Conservation (phyloP, 129 eudicot species). For the Silybum marianum region DNA sequence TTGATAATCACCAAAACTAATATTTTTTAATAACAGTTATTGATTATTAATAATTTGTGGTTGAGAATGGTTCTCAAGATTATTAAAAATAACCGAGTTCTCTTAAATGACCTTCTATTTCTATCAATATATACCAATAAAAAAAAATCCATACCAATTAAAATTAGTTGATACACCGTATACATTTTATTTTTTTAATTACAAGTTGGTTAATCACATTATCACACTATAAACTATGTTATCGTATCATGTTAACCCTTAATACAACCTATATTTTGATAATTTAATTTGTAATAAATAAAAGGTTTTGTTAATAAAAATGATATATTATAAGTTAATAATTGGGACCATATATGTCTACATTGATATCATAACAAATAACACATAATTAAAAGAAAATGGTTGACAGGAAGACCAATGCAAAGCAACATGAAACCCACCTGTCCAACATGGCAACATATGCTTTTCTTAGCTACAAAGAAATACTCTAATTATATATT, state of each 20-base stretch:
- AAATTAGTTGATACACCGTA: too few species aligned
- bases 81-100: too few species aligned
- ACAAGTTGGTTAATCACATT: too few species aligned
- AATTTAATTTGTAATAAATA: neutral
- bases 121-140: neutral
- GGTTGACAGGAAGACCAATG: conserved; percentile 15
- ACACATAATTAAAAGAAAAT: conserved; percentile 1
- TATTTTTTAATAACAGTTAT: too few species aligned
- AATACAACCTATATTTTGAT: neutral
- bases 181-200: too few species aligned
- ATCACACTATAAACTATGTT: too few species aligned
- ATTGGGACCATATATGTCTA: neutral
- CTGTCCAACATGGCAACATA: conserved; percentile 13
- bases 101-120: too few species aligned
- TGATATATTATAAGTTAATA: neutral
- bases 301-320: neutral
- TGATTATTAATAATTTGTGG: too few species aligned
- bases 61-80: too few species aligned
- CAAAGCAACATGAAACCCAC: conserved; percentile 23
- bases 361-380: neutral
- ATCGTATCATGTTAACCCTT: neutral
- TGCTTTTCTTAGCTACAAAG: conserved; percentile 34
- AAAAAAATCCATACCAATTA: too few species aligned
- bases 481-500: conserved; percentile 1
- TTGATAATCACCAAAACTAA: too few species aligned